Base-by-base conservation (phyloP, 225 moss, liverwort and hornwort species). In the Sphagnum tenellum region DNA sequence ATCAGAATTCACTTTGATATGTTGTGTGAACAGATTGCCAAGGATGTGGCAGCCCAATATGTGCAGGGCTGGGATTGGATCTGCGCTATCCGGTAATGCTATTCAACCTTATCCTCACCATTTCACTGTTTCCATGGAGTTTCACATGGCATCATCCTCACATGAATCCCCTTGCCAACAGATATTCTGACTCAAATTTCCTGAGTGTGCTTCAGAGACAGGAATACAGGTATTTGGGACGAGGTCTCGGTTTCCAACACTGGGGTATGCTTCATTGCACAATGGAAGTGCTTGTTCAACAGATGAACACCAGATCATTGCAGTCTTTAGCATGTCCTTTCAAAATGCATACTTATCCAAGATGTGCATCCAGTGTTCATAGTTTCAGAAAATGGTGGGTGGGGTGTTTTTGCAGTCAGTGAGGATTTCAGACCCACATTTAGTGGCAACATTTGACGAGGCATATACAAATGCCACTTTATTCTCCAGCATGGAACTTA, bases 51-150 rank as follows among this genome's bases (percentile, higher is more conserved):
- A 62, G 96, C 96, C 66, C 96, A 96, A 54, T 92, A 96, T 75
- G 92, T 96, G 59, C 83, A 92, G 71, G 96, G 96, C 56, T 96
- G 96, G 96, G 96, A 92, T 73, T 96, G 96, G 96, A 90, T 96
- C 49, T 86, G 77, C 67, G 79, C 96, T 53, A 90, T 96, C 70
- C 81, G 92, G 92, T 92, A 72, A 53, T 8, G 29, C 29, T 3
- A 6, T 67, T 63, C 7, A 45, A 46, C 50, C 29, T 29, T 29
- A 29, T 29, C 29, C 29, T 29, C 29, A 29, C 29, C 29, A 29
- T 29, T 29, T 29, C 29, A 29, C 29, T 29, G 29, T 29, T 29
- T 29, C 29, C 29, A 29, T 29, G 29, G 29, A 29, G 29, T 29
- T 29, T 29, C 29, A 29, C 29, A 29, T 29, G 29, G 29, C 29